These are phyloP conservation scores for Friedmanniomyces simplex DNA, from an alignment of 495 filamentous ascomycete species.

Conservation along the genomic window DNA sequence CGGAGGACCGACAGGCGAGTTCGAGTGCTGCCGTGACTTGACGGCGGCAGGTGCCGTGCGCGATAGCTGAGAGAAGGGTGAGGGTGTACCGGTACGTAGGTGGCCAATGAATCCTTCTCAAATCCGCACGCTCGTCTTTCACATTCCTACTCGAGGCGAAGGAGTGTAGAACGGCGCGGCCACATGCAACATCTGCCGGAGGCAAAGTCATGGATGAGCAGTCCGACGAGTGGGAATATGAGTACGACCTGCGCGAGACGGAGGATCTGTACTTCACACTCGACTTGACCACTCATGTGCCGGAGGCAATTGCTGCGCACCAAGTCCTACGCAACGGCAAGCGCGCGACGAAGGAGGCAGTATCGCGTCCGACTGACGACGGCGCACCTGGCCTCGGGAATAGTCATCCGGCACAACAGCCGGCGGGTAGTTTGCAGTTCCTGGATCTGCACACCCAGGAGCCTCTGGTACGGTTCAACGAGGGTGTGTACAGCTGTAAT, in stretches of 20 bases:
- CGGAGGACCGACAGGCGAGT: no score
- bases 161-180: neutral
- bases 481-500: constrained; percentile 59
- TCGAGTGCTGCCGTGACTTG: no score
- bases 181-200: neutral
- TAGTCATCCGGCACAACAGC: neutral
- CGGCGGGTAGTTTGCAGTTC: constrained; percentile 52
- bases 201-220: constrained; percentile 27
- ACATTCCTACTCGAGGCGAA: neutral
- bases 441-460: constrained; percentile 61
- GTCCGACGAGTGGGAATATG: constrained; percentile 54
- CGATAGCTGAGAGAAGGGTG: neutral
- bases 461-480: constrained; percentile 65
- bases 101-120: neutral
- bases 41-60: no score
- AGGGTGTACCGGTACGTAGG: neutral
- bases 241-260: constrained; percentile 48
- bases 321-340: neutral
- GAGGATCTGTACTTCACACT: constrained; percentile 38
- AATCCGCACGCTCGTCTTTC: neutral
- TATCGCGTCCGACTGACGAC: neutral
- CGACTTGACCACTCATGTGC: constrained; percentile 22
- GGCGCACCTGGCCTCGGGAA: neutral
- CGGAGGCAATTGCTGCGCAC: constrained; percentile 7
- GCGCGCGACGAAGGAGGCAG: neutral